Conservation (phyloP, 2,329 filamentous ascomycete genomes). For the Gremmenia infestans region DNA sequence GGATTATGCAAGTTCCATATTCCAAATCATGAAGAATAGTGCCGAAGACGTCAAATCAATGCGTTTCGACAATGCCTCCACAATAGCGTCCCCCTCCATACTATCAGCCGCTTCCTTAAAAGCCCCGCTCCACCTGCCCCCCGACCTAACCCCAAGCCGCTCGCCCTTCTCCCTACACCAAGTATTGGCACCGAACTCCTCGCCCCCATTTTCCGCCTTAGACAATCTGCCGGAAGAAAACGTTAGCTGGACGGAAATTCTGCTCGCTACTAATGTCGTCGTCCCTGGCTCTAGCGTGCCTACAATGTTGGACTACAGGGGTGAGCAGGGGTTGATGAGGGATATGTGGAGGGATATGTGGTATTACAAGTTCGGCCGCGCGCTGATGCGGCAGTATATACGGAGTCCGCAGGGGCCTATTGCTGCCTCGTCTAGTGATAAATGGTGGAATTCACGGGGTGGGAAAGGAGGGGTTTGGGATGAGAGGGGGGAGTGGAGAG, state of each 20-base stretch:
- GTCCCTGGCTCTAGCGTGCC: constrained; percentile 10
- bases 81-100: constrained; percentile 8
- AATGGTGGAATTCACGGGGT: constrained; percentile 45
- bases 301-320: constrained; percentile 5
- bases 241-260: constrained; percentile 5
- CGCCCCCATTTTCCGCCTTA: constrained; percentile 3
- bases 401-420: constrained; percentile 38
- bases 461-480: constrained; percentile 52
- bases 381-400: constrained; percentile 44
- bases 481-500: constrained; percentile 21
- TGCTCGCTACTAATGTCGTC: constrained; percentile 10
- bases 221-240: constrained; percentile 11
- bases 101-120: constrained; percentile 5
- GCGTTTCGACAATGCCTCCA: constrained; percentile 11
- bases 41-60: constrained; percentile 17
- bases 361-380: constrained; percentile 37
- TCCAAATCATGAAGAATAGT: constrained; percentile 19
- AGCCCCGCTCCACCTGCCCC: constrained; percentile 11
- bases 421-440: constrained; percentile 39
- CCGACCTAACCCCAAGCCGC: constrained; percentile 10
- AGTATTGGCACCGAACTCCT: not conserved
- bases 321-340: not conserved
- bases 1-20: constrained; percentile 20
- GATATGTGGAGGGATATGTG: constrained; percentile 13
- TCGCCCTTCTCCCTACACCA: constrained; percentile 10